Conservation (phyloP, 2,329 filamentous ascomycete species). For the Trichoderma semiorbis region DNA sequence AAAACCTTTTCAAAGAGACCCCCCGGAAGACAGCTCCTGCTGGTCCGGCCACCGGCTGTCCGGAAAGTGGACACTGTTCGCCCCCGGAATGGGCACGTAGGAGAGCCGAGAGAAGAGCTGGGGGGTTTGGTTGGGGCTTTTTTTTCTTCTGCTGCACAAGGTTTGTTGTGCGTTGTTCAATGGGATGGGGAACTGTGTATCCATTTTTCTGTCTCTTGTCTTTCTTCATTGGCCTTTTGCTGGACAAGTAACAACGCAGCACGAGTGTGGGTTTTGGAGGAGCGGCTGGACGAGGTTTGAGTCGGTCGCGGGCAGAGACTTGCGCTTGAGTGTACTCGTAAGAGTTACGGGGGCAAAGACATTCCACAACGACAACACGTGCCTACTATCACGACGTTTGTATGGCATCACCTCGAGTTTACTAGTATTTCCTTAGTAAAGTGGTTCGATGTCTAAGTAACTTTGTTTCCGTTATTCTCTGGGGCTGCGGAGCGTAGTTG, state of each 20-base stretch:
- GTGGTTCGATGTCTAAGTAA: too few species aligned
- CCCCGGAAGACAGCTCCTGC: not conserved
- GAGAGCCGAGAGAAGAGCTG: not conserved
- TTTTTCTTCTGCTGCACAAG: not conserved
- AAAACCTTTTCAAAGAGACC: not conserved
- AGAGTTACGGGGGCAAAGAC: not conserved
- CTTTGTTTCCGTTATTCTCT: not conserved
- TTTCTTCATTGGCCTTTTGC: not conserved
- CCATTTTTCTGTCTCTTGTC: not conserved
- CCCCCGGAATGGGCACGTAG: not conserved
- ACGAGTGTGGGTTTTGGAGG: not conserved
- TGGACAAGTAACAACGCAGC: not conserved
- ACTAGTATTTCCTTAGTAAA: not conserved
- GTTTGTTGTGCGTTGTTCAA: not conserved
- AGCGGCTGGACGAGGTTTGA: not conserved
- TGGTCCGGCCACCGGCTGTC: constrained; percentile 1
- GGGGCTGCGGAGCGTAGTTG: not conserved
- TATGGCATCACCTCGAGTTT: not conserved
- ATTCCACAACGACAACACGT: not conserved
- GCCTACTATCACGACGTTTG: not conserved
- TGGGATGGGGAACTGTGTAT: not conserved
- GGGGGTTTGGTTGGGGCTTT: not conserved
- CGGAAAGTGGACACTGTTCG: constrained; percentile 3
- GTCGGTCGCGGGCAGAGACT: not conserved
- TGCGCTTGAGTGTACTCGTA: not conserved